phyloP scores from a whole-genome alignment of 345 rosid species.

The Barbarea vulgaris region DNA sequence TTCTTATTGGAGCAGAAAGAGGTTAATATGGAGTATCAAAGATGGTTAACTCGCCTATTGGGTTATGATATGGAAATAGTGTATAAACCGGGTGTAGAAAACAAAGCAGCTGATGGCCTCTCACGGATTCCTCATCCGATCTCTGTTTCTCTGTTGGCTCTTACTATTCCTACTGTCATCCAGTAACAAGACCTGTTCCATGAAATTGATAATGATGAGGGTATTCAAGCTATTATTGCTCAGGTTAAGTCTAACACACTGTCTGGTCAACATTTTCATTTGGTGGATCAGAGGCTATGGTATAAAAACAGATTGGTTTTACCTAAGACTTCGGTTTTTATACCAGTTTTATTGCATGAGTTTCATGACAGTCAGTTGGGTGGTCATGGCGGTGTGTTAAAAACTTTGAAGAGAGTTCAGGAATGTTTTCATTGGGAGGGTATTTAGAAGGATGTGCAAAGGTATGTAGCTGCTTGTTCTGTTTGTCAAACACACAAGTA shows the following conservation, averaged over 20 bases:
- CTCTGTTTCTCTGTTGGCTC: rapidly evolving
- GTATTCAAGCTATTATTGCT: rapidly evolving
- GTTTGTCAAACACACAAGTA: not conserved
- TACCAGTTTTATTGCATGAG: rapidly evolving
- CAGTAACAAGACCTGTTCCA: not conserved
- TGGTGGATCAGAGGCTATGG: not conserved
- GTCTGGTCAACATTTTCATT: rapidly evolving
- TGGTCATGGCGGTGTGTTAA: not conserved
- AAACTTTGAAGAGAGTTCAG: rapidly evolving
- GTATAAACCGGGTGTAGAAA: not conserved
- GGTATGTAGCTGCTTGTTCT: rapidly evolving
- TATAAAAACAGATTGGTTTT: not conserved
- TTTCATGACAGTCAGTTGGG: not conserved
- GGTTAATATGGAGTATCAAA: not conserved
- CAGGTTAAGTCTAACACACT: rapidly evolving
- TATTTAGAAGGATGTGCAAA: rapidly evolving
- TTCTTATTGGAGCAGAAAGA: not conserved
- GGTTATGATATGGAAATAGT: not conserved
- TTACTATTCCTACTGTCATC: rapidly evolving
- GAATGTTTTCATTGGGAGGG: not conserved
- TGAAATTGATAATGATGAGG: not conserved
- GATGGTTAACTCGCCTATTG: not conserved
- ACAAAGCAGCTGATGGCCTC: not conserved
- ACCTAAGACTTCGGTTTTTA: rapidly evolving
- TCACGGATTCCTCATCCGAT: not conserved